Evolutionary conservation across 192 early-diverging fungal species (phyloP).

Genomic region (Funneliformis mosseae): DNA sequence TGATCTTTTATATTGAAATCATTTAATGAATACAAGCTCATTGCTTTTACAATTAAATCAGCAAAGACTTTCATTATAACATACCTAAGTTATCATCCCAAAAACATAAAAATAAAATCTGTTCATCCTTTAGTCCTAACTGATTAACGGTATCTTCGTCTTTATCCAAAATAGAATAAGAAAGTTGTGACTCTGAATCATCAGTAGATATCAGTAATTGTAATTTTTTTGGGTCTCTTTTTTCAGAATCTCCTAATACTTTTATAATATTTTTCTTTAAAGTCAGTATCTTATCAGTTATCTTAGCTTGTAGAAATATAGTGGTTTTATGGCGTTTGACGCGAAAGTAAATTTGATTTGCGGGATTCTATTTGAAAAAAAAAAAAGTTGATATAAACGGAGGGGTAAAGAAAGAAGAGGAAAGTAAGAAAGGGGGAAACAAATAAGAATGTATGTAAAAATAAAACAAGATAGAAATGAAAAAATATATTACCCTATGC

Average conservation of each 20-base stretch:
- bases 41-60: neutral
- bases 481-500: no score
- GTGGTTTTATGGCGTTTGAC: neutral
- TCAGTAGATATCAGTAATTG: neutral
- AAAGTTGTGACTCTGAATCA: neutral
- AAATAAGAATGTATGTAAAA: neutral
- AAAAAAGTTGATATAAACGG: neutral
- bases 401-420: neutral
- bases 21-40: neutral
- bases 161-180: constrained; percentile 1
- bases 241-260: neutral
- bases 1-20: neutral
- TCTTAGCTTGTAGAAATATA: neutral
- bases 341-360: neutral
- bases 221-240: neutral
- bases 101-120: neutral
- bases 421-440: neutral
- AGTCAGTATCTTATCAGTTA: neutral
- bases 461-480: neutral
- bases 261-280: constrained; percentile 7
- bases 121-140: neutral
- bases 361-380: neutral
- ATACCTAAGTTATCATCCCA: neutral
- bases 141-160: neutral
- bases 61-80: neutral